Percentiles rank a stretch among this genome's conserved stretches.
These are phyloP conservation scores for Stereum hirsutum DNA, from an alignment of 1,284 basidiomycete species.

Conservation along the genomic window DNA sequence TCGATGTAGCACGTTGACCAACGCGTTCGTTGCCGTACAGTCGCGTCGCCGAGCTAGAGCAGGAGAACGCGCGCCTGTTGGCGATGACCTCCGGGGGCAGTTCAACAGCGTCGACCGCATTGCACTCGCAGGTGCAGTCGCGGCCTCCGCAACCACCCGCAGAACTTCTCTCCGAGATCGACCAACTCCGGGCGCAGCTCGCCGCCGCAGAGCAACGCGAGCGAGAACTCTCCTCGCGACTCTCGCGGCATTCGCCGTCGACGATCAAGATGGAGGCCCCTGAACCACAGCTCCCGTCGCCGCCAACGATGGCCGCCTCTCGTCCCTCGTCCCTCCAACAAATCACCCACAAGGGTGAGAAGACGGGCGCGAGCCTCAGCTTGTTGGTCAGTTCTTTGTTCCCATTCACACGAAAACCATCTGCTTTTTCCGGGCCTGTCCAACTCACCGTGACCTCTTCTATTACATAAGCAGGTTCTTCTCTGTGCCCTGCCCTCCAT, in stretches of 20 bases:
- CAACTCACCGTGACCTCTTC: slow-evolving; percentile 10
- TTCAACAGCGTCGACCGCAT: slow-evolving; percentile 19
- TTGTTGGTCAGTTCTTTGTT: slow-evolving; percentile 47
- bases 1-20: slow-evolving; percentile 1
- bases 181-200: slow-evolving; percentile 55
- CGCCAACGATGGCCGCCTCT: slow-evolving; percentile 16
- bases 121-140: not conserved
- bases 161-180: slow-evolving; percentile 48
- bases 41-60: slow-evolving; percentile 67
- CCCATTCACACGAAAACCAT: too few relatives aligned
- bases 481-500: slow-evolving; percentile 68
- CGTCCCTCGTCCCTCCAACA: slow-evolving; percentile 26
- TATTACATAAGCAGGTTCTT: slow-evolving; percentile 38
- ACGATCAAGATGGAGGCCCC: slow-evolving; percentile 46
- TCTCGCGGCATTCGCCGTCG: slow-evolving; percentile 30
- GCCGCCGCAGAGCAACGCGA: slow-evolving; percentile 58
- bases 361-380: slow-evolving; percentile 54
- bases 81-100: slow-evolving; percentile 32
- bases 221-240: slow-evolving; percentile 49
- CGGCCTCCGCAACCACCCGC: slow-evolving; percentile 11
- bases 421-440: slow-evolving; percentile 3
- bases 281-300: slow-evolving; percentile 34
- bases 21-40: slow-evolving; percentile 25
- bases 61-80: slow-evolving; percentile 65
- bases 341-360: slow-evolving; percentile 31